phyloP scores from a whole-genome alignment of 176 grass and related monocot genomes.

The Typha latifolia region DNA sequence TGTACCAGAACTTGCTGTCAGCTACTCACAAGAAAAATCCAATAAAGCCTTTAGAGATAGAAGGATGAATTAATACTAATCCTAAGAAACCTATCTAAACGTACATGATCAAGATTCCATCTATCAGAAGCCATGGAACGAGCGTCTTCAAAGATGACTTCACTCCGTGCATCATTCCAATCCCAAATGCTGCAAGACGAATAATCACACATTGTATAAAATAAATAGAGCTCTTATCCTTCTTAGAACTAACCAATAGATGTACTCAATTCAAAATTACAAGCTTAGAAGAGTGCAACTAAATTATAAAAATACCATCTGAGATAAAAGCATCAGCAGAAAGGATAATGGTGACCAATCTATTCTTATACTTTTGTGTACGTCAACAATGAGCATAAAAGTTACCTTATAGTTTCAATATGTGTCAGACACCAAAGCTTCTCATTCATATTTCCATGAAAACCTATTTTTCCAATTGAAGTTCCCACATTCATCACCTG shows the following conservation, averaged over 20 bases:
- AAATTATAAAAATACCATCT: too few species aligned
- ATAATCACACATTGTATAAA: background rate
- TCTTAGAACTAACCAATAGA: too few species aligned
- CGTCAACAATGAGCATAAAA: background rate
- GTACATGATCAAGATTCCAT: constrained; percentile 74
- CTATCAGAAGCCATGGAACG: constrained; percentile 59
- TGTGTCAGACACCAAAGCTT: constrained; percentile 96
- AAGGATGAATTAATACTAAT: background rate
- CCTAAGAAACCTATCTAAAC: constrained; percentile 9
- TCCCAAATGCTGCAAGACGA: constrained; percentile 63
- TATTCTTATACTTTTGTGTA: too few species aligned
- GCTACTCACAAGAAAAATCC: too few species aligned
- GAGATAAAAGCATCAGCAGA: too few species aligned
- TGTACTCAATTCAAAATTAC: background rate
- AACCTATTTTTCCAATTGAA: constrained; percentile 77
- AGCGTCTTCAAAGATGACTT: constrained; percentile 62
- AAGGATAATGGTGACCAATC: too few species aligned
- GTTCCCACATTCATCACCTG: constrained; percentile 93
- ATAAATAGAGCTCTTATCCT: background rate
- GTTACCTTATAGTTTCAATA: constrained; percentile 89
- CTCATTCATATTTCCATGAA: constrained; percentile 62
- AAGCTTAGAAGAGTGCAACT: background rate
- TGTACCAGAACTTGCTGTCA: too few species aligned
- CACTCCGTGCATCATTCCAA: constrained; percentile 61
- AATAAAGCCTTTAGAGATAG: background rate